Conservation (phyloP, 805 yeast species). For the Dipodascus geniculatus region DNA sequence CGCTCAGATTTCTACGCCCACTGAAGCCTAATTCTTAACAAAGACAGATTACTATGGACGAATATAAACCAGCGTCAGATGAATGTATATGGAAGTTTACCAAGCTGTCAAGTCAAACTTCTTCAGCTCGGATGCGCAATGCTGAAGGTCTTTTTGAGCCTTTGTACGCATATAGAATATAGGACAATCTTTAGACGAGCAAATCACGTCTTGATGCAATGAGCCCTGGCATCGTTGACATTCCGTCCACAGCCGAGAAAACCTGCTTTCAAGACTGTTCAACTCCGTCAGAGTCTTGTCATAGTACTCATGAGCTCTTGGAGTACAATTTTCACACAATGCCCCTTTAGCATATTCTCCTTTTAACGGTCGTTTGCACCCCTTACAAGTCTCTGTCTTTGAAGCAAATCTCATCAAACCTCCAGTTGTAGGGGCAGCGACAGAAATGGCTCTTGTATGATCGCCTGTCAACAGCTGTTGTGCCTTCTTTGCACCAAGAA, state of each 20-base stretch:
- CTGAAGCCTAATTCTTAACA: no score
- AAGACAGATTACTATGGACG: background rate
- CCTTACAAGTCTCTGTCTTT: constrained; percentile 78
- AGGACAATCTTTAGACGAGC: constrained; percentile 94
- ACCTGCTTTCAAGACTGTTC: constrained; percentile 69
- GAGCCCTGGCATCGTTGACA: constrained; percentile 97
- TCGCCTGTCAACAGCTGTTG: constrained; percentile 69
- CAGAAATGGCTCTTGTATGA: constrained; percentile 65
- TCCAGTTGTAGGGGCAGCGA: constrained; percentile 65
- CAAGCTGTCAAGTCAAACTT: constrained; percentile 46
- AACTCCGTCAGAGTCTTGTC: constrained; percentile 71
- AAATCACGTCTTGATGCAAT: constrained; percentile 86
- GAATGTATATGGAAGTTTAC: constrained; percentile 8
- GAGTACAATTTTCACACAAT: constrained; percentile 67
- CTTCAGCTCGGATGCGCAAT: constrained; percentile 44
- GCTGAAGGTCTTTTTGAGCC: constrained; percentile 59
- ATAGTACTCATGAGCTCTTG: constrained; percentile 64
- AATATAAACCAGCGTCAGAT: background rate
- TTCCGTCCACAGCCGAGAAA: constrained; percentile 90
- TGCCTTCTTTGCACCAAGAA: constrained; percentile 76
- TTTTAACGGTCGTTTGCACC: constrained; percentile 70
- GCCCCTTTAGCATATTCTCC: constrained; percentile 49
- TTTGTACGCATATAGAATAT: constrained; percentile 93
- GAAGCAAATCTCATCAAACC: constrained; percentile 88
- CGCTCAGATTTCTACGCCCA: no score